Evolutionary conservation across 1,139 yeast genomes (phyloP).

Genomic region (Pichia sp.): DNA sequence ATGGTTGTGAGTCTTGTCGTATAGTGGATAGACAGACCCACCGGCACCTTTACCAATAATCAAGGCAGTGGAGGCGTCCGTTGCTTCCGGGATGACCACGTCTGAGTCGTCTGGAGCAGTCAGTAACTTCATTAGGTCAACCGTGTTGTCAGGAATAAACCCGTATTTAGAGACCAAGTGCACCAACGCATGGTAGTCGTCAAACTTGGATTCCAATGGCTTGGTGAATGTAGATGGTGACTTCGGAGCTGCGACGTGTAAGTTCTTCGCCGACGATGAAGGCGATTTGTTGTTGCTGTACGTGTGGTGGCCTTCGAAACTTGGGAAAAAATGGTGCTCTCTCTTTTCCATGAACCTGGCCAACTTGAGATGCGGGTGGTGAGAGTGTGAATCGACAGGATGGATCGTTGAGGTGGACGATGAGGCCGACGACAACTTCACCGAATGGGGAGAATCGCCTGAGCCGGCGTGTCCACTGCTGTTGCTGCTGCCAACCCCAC

Average conservation of each 20-base stretch:
- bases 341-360: conserved; percentile 21
- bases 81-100: conserved; percentile 19
- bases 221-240: not conserved
- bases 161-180: conserved; percentile 48
- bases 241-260: not conserved
- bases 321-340: conserved; percentile 6
- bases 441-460: not conserved
- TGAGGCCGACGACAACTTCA: conserved; percentile 1
- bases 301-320: not conserved
- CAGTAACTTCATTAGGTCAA: conserved; percentile 12
- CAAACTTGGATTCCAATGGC: conserved; percentile 13
- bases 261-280: not conserved
- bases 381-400: conserved; percentile 15
- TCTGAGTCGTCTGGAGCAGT: not conserved
- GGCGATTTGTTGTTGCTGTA: not conserved
- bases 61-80: conserved; percentile 29
- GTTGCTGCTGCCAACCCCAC: not conserved
- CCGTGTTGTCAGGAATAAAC: conserved; percentile 39
- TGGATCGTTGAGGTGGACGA: conserved; percentile 15
- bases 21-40: conserved; percentile 54
- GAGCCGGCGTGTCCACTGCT: not conserved
- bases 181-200: conserved; percentile 17
- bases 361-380: conserved; percentile 17
- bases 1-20: conserved; percentile 31
- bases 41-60: conserved; percentile 70